These are phyloP conservation scores for Alternaria novae-zelandiae DNA, from an alignment of 2,329 filamentous ascomycete species.

Conservation along the genomic window DNA sequence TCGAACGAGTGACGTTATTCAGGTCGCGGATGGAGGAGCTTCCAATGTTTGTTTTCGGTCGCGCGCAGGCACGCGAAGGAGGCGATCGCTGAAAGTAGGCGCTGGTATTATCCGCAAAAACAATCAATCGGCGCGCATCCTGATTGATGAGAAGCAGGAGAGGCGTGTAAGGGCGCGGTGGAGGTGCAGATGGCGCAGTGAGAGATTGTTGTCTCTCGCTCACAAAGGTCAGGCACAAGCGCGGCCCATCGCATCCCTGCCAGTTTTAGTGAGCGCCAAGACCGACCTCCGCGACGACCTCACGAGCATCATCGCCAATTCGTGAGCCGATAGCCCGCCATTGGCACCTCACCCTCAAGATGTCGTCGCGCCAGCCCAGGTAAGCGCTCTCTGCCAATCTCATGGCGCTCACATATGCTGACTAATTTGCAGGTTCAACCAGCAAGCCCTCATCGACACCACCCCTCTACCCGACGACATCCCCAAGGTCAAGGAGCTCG, in stretches of 20 bases:
- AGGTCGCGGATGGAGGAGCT: slow-evolving; percentile 6
- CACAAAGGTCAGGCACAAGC: slow-evolving; percentile 22
- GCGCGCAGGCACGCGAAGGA: slow-evolving; percentile 23
- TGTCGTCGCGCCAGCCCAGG: slow-evolving; percentile 67
- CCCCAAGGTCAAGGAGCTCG: slow-evolving; percentile 91
- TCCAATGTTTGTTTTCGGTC: slow-evolving; percentile 21
- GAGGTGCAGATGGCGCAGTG: slow-evolving; percentile 14
- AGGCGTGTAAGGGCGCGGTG: slow-evolving; percentile 9
- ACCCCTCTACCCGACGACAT: slow-evolving; percentile 92
- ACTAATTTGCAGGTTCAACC: slow-evolving; percentile 76
- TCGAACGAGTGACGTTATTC: neutral
- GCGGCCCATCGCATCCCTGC: slow-evolving; percentile 18
- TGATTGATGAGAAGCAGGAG: slow-evolving; percentile 1
- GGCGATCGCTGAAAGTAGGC: neutral
- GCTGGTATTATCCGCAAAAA: neutral
- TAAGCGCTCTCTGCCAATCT: slow-evolving; percentile 44
- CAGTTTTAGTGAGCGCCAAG: slow-evolving; percentile 22
- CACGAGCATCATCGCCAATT: slow-evolving; percentile 27
- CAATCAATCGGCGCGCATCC: slow-evolving; percentile 20
- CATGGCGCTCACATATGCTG: slow-evolving; percentile 22
- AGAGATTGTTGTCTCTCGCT: slow-evolving; percentile 20
- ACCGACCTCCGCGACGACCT: slow-evolving; percentile 27
- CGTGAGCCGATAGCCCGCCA: slow-evolving; percentile 44
- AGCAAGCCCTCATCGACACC: slow-evolving; percentile 91
- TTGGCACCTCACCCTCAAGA: slow-evolving; percentile 54